These are phyloP conservation scores for Westerdykella aurantiaca DNA, from an alignment of 2,329 filamentous ascomycete species.

Conservation along the genomic window DNA sequence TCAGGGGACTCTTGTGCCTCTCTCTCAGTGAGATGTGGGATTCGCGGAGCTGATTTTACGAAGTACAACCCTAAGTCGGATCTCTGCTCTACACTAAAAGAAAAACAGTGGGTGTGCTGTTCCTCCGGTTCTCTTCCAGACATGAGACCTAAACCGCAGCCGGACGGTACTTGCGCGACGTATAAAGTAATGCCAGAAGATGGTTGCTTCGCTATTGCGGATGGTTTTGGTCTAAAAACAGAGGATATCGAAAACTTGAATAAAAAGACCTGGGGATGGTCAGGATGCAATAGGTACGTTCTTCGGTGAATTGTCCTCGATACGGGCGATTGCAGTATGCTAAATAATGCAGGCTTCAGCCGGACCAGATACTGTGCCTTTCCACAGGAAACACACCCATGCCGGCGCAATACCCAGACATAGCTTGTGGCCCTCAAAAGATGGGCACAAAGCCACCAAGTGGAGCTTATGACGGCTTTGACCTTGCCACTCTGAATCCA, in stretches of 20 bases:
- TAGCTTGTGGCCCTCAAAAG: slow-evolving; percentile 1
- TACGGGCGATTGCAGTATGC: too few species aligned
- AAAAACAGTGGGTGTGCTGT: slow-evolving; percentile 7
- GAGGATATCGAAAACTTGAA: slow-evolving; percentile 7
- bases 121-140: slow-evolving; percentile 5
- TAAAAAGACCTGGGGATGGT: slow-evolving; percentile 13
- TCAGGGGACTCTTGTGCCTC: slow-evolving; percentile 3
- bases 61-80: slow-evolving; percentile 5
- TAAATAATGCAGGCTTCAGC: too few species aligned
- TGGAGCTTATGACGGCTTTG: neutral
- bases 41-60: slow-evolving; percentile 5
- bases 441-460: slow-evolving; percentile 1
- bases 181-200: slow-evolving; percentile 7
- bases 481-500: slow-evolving; percentile 8
- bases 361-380: slow-evolving; percentile 7
- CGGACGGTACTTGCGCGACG: slow-evolving; percentile 5
- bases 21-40: slow-evolving; percentile 7
- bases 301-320: too few species aligned
- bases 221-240: neutral
- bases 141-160: slow-evolving; percentile 6
- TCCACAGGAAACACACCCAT: slow-evolving; percentile 8
- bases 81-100: slow-evolving; percentile 2
- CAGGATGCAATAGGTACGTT: slow-evolving; percentile 8
- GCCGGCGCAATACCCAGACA: slow-evolving; percentile 4
- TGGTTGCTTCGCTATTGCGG: slow-evolving; percentile 7